Conservation (phyloP, 2,329 filamentous ascomycete species). For the Pseudogymnoascus destructans region DNA sequence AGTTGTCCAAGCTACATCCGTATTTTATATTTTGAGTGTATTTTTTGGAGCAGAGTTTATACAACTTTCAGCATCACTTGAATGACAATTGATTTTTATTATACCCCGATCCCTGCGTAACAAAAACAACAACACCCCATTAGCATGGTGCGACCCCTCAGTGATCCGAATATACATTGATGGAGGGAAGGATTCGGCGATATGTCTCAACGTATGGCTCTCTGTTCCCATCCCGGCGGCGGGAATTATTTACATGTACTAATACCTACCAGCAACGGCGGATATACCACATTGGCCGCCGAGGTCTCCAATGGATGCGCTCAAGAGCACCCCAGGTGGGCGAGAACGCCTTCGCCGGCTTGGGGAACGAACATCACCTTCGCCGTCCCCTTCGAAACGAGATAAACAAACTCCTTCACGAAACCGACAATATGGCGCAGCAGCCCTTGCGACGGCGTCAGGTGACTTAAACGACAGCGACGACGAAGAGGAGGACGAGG, state of each 20-base stretch:
- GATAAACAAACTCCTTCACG: not conserved
- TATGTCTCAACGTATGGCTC: constrained; percentile 22
- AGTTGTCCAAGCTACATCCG: not conserved
- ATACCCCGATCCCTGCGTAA: constrained; percentile 5
- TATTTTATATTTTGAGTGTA: constrained; percentile 5
- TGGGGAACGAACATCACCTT: constrained; percentile 52
- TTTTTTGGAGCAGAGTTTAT: constrained; percentile 4
- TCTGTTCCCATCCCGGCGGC: not conserved
- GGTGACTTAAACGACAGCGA: constrained; percentile 32
- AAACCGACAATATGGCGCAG: not conserved
- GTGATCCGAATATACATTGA: not conserved
- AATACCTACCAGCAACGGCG: constrained; percentile 17
- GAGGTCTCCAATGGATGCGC: constrained; percentile 50
- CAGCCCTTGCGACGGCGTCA: not conserved
- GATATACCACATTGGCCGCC: constrained; percentile 50
- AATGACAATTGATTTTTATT: constrained; percentile 1
- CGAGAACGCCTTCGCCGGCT: constrained; percentile 61
- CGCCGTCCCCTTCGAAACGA: constrained; percentile 50
- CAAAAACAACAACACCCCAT: constrained; percentile 1
- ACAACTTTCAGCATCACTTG: not conserved
- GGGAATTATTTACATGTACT: not conserved
- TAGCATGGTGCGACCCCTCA: constrained; percentile 4
- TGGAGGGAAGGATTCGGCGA: constrained; percentile 3
- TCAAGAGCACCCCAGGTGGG: constrained; percentile 60
- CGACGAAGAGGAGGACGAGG: constrained; percentile 71